Base-by-base conservation (phyloP, 2,329 filamentous ascomycete genomes). In the Apiospora marii region DNA sequence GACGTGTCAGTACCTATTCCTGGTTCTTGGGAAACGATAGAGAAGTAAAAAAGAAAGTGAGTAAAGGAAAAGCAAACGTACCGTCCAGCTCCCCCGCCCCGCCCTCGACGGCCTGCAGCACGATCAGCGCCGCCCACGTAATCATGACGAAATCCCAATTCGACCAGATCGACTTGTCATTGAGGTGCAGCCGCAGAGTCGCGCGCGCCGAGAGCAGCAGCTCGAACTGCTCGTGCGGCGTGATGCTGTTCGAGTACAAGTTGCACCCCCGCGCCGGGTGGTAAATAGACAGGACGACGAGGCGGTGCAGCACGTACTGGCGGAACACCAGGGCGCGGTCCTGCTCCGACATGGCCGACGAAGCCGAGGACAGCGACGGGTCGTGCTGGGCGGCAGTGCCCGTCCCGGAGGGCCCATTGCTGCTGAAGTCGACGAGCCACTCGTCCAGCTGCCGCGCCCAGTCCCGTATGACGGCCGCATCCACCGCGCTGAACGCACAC, bases 71-170 rank as follows among this genome's bases (percentile, higher is more conserved):
- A 3, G 3, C 49, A 0, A 16, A 67, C 76, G 76, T 74, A 83
- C 82, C 82, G 37, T 83, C 81, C 2, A 78, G 73, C 70, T 85
- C 82, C 0, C 82, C 82, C 13, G 82, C 80, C 0, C 83, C 83
- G 1, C 81, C 82, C 72, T 84, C 82, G 3, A 84, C 77, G 2
- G 80, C 84, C 73, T 85, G 83, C 0, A 85, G 75, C 1, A 85
- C 82, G n/a, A 85, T 82, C 12, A 85, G 75, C 1, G 83, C 83
- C 7, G 84, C 83, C 83, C 83, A 85, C 0, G 83, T 84, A 69
- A 85, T 85, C 74, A 85, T 83, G 27, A 84, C 80, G 0, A 85
- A 76, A 58, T 85, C 84, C 80, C 82, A 85, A 64, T 85, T 85
- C 4, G 82, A 80, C 84, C 83, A 85, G 71, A 85, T 85, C 1